A percentile compares a stretch with the other conserved stretches of the same genome.
Conservation (phyloP, 2,329 filamentous ascomycete species). For the Trichophaea hybrida region DNA sequence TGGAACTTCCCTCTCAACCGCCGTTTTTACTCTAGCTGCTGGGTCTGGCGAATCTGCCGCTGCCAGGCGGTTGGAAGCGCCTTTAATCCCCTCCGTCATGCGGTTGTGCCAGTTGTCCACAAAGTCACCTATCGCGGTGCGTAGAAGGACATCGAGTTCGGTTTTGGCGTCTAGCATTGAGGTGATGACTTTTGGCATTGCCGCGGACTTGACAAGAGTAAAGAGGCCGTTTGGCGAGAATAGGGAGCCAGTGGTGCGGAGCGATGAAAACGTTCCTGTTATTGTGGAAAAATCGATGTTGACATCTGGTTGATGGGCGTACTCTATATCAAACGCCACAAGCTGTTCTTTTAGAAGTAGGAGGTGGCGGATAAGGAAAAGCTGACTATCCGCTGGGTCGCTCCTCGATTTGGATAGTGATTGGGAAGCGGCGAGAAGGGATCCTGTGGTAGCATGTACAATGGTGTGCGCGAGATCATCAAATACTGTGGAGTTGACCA, state of each 20-base stretch:
- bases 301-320: constrained; percentile 46
- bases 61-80: constrained; percentile 29
- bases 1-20: constrained; percentile 44
- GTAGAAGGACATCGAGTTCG: constrained; percentile 46
- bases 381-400: constrained; percentile 55
- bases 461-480: constrained; percentile 65
- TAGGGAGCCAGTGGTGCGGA: constrained; percentile 48
- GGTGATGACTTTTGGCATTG: constrained; percentile 51
- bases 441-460: constrained; percentile 76
- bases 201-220: constrained; percentile 43
- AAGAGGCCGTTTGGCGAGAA: constrained; percentile 52
- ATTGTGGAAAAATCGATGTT: constrained; percentile 52
- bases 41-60: constrained; percentile 33
- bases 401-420: constrained; percentile 42
- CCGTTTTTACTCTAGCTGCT: constrained; percentile 38
- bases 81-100: constrained; percentile 40
- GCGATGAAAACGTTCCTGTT: constrained; percentile 52
- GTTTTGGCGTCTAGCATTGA: constrained; percentile 60
- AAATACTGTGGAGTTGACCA: constrained; percentile 55
- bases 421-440: constrained; percentile 63
- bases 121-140: constrained; percentile 52
- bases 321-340: constrained; percentile 86
- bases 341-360: constrained; percentile 93
- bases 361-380: constrained; percentile 90
- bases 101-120: constrained; percentile 43